phyloP scores from a whole-genome alignment of 345 rosid species.

The Isatis tinctoria region DNA sequence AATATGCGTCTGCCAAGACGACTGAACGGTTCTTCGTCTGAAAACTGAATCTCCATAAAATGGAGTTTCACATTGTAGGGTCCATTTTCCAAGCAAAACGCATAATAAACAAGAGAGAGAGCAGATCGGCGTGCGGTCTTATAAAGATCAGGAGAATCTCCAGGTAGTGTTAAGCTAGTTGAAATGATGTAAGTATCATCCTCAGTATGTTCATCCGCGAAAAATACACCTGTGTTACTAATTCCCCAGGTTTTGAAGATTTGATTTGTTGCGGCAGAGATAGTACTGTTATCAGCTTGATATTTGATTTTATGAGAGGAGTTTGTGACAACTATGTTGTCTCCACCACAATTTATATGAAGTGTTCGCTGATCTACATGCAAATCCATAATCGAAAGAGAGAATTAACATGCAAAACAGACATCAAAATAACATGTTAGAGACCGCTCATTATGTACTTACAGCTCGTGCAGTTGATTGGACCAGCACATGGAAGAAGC shows the following conservation, averaged over 20 bases:
- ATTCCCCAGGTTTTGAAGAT: constrained; percentile 5
- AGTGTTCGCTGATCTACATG: constrained; percentile 6
- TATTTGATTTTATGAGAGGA: background rate
- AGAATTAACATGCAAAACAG: background rate
- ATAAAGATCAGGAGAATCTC: constrained; percentile 31
- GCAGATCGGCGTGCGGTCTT: constrained; percentile 52
- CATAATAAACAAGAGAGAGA: constrained; percentile 53
- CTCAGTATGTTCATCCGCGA: background rate
- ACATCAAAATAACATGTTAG: background rate
- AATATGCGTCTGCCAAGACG: constrained; percentile 54
- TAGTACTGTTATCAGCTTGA: constrained; percentile 1
- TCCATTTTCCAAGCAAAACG: constrained; percentile 54
- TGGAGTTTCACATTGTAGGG: constrained; percentile 48
- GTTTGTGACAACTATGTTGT: constrained; percentile 3
- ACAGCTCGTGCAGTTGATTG: background rate
- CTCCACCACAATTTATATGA: background rate
- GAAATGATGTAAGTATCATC: background rate
- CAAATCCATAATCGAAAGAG: background rate
- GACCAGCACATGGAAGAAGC: constrained; percentile 13
- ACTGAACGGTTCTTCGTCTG: constrained; percentile 27
- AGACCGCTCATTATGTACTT: background rate
- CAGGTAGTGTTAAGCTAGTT: background rate
- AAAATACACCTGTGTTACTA: constrained; percentile 23
- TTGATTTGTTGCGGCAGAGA: background rate
- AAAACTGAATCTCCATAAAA: constrained; percentile 62